Evolutionary conservation across 306 rosid species (phyloP).

Genomic region (Albizia julibrissin): DNA sequence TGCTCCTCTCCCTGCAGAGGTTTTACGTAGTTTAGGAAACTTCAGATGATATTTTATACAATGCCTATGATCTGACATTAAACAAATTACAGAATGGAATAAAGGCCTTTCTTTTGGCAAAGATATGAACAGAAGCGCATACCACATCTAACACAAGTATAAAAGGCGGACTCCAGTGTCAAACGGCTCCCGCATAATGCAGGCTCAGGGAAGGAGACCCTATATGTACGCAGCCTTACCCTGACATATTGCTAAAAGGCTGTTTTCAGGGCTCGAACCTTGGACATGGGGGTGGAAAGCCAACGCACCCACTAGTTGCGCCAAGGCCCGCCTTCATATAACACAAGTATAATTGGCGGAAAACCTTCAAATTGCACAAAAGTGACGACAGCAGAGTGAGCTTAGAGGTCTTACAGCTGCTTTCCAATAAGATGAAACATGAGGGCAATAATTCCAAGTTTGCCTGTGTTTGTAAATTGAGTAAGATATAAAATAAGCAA

Average conservation of each 20-base stretch:
- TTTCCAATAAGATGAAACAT: constrained; percentile 78
- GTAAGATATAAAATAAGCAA: background rate
- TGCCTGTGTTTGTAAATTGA: constrained; percentile 50
- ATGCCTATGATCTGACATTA: background rate
- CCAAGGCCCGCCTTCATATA: too few relatives aligned
- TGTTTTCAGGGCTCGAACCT: too few relatives aligned
- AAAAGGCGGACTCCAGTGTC: too few relatives aligned
- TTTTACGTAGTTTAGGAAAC: background rate
- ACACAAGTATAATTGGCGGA: constrained; percentile 75
- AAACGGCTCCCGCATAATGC: too few relatives aligned
- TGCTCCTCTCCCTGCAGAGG: too few relatives aligned
- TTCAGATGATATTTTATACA: constrained; percentile 1
- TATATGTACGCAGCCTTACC: too few relatives aligned
- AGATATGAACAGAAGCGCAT: constrained; percentile 74
- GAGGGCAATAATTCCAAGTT: constrained; percentile 76
- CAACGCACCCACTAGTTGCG: too few relatives aligned
- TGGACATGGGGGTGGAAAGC: too few relatives aligned
- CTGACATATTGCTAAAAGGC: too few relatives aligned
- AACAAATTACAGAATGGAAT: constrained; percentile 30
- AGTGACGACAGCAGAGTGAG: constrained; percentile 76
- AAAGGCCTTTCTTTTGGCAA: constrained; percentile 52
- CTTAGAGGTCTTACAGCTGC: constrained; percentile 96
- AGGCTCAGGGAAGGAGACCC: too few relatives aligned
- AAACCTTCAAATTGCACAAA: constrained; percentile 89
- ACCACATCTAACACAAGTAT: constrained; percentile 91